These are phyloP conservation scores for Solanum hybrid DNA, from an alignment of 305 asterid species.

Conservation along the genomic window DNA sequence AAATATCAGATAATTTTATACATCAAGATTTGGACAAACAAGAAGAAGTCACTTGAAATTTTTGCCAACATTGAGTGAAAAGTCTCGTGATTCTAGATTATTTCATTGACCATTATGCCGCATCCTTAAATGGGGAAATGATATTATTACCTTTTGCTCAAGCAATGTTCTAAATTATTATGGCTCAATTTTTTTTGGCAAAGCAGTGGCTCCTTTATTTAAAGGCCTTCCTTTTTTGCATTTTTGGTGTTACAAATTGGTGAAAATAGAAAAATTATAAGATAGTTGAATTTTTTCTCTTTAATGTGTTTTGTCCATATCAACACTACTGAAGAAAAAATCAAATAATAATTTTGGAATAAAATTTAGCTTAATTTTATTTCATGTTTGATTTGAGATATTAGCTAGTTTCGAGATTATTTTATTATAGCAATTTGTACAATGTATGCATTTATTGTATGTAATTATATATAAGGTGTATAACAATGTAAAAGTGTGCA, in stretches of 20 bases:
- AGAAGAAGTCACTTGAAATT: neutral
- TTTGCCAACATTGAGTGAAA: neutral
- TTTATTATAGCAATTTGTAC: neutral
- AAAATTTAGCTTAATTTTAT: neutral
- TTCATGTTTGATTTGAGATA: neutral
- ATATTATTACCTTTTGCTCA: neutral
- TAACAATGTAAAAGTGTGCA: neutral
- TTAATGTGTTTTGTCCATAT: neutral
- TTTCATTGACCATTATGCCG: neutral
- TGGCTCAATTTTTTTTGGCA: neutral
- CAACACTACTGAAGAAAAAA: neutral
- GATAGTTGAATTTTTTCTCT: neutral
- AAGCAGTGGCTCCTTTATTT: neutral
- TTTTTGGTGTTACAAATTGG: neutral
- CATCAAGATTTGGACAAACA: neutral
- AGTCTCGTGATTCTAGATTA: neutral
- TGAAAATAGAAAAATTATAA: neutral
- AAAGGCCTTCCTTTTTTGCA: neutral
- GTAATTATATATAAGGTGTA: neutral
- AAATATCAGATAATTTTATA: neutral
- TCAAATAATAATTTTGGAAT: neutral
- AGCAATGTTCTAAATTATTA: neutral
- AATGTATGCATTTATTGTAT: neutral
- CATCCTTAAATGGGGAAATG: neutral
- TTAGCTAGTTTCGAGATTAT: neutral